These are phyloP conservation scores for Thecaphora thlaspeos DNA, from an alignment of 1,284 basidiomycete species.

Conservation along the genomic window DNA sequence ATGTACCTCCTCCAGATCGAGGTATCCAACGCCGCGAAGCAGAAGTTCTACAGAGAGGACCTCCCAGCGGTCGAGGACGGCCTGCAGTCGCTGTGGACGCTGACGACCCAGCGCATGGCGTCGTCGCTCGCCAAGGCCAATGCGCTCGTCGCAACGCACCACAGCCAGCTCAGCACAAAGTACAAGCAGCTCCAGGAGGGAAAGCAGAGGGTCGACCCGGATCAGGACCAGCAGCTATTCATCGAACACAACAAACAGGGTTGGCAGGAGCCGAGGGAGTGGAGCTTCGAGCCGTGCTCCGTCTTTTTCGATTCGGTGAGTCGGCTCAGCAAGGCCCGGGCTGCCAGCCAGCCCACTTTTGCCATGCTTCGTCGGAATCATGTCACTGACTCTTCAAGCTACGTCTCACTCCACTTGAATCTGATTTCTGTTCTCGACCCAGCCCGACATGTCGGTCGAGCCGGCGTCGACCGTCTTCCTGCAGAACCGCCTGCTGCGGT, in stretches of 20 bases:
- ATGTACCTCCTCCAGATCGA: conserved; percentile 37
- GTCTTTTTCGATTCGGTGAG: conserved; percentile 39
- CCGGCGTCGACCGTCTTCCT: conserved; percentile 26
- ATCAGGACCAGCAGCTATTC: conserved; percentile 25
- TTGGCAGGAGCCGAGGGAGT: conserved; percentile 35
- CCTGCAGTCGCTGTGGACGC: conserved; percentile 35
- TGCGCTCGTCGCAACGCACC: conserved; percentile 13
- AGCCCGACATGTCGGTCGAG: conserved; percentile 34
- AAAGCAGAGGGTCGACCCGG: conserved; percentile 13
- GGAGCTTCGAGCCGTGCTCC: conserved; percentile 39
- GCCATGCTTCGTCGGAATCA: no score
- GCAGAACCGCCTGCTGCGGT: conserved; percentile 37
- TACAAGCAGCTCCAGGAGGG: conserved; percentile 11
- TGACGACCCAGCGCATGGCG: conserved; percentile 23
- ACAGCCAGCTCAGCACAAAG: conserved; percentile 15
- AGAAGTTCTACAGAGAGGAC: conserved; percentile 33
- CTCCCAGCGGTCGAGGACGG: conserved; percentile 22
- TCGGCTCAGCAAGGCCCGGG: not conserved
- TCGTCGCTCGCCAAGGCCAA: conserved; percentile 9
- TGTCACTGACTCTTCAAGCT: no score
- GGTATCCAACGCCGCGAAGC: conserved; percentile 31
- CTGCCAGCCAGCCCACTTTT: no score
- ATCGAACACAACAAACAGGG: conserved; percentile 35
- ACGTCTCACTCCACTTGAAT: no score
- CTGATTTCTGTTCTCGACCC: no score